Conservation (phyloP, 2,329 filamentous ascomycete genomes). For the Colletotrichum orchidophilum region DNA sequence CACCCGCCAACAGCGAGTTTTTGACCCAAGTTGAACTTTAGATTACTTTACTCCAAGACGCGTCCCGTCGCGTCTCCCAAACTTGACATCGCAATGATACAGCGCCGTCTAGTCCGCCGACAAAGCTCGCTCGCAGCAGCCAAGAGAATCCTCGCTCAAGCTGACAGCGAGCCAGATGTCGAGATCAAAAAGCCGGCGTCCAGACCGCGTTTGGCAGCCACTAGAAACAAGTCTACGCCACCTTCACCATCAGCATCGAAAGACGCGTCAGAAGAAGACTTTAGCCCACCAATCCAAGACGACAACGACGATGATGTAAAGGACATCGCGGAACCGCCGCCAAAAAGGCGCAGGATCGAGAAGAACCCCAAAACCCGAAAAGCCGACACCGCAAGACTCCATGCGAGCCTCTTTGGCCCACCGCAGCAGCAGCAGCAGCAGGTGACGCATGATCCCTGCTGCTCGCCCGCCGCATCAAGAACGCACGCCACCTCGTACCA, state of each 20-base stretch:
- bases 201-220: not conserved
- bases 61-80: constrained; percentile 6
- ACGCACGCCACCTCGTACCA: constrained; percentile 57
- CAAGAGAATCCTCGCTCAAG: constrained; percentile 21
- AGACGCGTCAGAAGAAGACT: constrained; percentile 31
- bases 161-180: constrained; percentile 12
- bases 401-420: constrained; percentile 8
- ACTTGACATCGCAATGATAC: constrained; percentile 3
- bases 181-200: not conserved
- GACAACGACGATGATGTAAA: constrained; percentile 6
- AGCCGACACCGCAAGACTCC: not conserved
- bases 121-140: constrained; percentile 33
- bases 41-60: not conserved
- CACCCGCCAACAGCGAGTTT: not conserved
- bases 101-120: constrained; percentile 15
- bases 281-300: not conserved
- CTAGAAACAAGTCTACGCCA: not conserved
- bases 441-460: not conserved
- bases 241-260: not conserved
- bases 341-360: constrained; percentile 22
- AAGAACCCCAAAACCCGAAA: constrained; percentile 11
- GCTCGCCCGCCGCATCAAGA: constrained; percentile 19
- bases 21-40: not conserved
- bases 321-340: constrained; percentile 8
- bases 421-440: not conserved